Evolutionary conservation across 331 rosid species (phyloP).

Genomic region (Dryas integrifolia): DNA sequence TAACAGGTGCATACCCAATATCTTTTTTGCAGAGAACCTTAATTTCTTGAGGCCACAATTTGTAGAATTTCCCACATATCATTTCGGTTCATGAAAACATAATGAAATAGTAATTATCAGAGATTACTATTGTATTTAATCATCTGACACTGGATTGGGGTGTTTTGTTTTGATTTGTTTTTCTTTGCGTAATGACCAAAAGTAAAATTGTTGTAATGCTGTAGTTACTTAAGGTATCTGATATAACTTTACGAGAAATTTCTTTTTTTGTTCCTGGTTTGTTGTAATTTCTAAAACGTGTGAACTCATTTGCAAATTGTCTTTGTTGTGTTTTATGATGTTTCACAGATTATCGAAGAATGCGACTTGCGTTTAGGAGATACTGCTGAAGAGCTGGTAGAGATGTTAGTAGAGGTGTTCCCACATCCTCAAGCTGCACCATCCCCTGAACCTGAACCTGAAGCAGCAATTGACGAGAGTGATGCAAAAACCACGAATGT

Average conservation of each 20-base stretch:
- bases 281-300: neutral
- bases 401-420: constrained; percentile 48
- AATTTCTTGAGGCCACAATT: neutral
- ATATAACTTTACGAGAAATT: neutral
- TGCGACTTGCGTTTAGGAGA: constrained; percentile 46
- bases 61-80: neutral
- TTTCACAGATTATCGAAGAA: constrained; percentile 47
- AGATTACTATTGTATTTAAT: neutral
- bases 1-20: neutral
- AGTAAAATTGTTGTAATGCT: neutral
- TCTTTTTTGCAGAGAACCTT: neutral
- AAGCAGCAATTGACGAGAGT: constrained; percentile 18
- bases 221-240: neutral
- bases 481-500: constrained; percentile 26
- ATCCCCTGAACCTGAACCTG: constrained; percentile 17
- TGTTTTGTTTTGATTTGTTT: neutral
- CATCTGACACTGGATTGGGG: neutral
- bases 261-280: neutral
- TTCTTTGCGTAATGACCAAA: neutral
- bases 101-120: neutral
- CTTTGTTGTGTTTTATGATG: constrained; percentile 13
- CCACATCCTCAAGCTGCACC: constrained; percentile 28
- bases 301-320: neutral
- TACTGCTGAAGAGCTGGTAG: constrained; percentile 39
- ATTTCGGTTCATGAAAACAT: neutral